Conservation (phyloP, 805 yeast genomes). For the Metschnikowia amazonensis region DNA sequence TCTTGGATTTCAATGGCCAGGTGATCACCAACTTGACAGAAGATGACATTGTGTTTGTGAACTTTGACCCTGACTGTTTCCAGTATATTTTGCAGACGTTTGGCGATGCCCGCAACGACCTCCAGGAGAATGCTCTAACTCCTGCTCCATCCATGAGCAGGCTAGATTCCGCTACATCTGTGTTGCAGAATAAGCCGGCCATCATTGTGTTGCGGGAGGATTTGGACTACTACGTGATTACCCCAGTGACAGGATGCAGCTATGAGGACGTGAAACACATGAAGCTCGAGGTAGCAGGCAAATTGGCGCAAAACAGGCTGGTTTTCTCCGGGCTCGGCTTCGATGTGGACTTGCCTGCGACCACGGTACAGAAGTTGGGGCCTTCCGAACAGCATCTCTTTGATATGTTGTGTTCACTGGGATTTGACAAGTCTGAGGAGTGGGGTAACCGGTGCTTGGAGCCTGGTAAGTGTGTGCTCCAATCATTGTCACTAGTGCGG, state of each 20-base stretch:
- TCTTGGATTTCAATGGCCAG: constrained; percentile 71
- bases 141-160: constrained; percentile 29
- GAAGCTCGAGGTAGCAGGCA: constrained; percentile 70
- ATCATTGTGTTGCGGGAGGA: constrained; percentile 92
- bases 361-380: constrained; percentile 53
- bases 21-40: constrained; percentile 77
- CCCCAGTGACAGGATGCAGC: constrained; percentile 57
- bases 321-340: constrained; percentile 82
- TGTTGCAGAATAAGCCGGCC: constrained; percentile 78
- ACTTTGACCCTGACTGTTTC: constrained; percentile 84
- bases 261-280: constrained; percentile 60
- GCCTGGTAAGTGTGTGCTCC: constrained; percentile 81
- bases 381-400: constrained; percentile 93
- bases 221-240: constrained; percentile 87
- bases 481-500: constrained; percentile 73
- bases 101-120: constrained; percentile 61
- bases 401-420: constrained; percentile 92
- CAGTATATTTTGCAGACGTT: constrained; percentile 75
- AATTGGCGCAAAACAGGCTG: constrained; percentile 50
- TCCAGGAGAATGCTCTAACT: constrained; percentile 30
- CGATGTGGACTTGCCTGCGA: constrained; percentile 24
- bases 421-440: constrained; percentile 57
- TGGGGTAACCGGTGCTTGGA: constrained; percentile 95
- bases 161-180: constrained; percentile 47
- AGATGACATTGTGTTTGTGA: constrained; percentile 74